phyloP scores from a whole-genome alignment of 1,284 basidiomycete species.

The Trichosporon asahii region DNA sequence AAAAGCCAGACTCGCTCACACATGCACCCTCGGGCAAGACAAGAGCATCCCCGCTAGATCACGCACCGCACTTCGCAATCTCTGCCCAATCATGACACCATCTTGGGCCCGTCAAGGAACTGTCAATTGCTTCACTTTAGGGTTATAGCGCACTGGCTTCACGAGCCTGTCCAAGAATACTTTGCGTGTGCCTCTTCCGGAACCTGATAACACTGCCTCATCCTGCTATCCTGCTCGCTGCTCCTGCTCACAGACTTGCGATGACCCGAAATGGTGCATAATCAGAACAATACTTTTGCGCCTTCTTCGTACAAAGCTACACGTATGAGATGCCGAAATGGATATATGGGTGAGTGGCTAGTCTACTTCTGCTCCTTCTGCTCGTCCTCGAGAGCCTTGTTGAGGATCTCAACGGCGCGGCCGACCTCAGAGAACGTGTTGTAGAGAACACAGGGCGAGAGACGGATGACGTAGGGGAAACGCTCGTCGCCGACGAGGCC shows the following conservation, averaged over 20 bases:
- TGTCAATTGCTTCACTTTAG: background rate
- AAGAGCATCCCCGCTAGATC: background rate
- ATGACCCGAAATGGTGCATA: background rate
- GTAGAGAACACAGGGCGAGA: slow-evolving; percentile 80
- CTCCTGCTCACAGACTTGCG: background rate
- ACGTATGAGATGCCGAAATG: background rate
- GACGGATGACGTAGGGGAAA: slow-evolving; percentile 80
- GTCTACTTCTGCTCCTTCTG: slow-evolving; percentile 18
- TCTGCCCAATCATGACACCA: background rate
- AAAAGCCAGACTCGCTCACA: too few species aligned
- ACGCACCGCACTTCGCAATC: background rate
- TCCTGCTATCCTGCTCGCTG: background rate
- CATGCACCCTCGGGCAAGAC: too few species aligned
- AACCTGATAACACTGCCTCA: background rate
- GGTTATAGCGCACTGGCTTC: background rate
- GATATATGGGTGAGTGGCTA: background rate
- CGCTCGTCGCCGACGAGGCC: slow-evolving; percentile 89
- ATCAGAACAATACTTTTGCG: background rate
- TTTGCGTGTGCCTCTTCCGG: background rate
- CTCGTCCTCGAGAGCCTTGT: slow-evolving; percentile 53
- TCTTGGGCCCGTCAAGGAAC: background rate
- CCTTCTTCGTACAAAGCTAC: slow-evolving; percentile 1
- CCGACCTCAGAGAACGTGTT: slow-evolving; percentile 75
- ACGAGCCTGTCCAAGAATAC: background rate
- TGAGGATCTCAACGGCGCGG: slow-evolving; percentile 62